Base-by-base conservation (phyloP, 2,329 filamentous ascomycete species). In the Microdochium paspali region DNA sequence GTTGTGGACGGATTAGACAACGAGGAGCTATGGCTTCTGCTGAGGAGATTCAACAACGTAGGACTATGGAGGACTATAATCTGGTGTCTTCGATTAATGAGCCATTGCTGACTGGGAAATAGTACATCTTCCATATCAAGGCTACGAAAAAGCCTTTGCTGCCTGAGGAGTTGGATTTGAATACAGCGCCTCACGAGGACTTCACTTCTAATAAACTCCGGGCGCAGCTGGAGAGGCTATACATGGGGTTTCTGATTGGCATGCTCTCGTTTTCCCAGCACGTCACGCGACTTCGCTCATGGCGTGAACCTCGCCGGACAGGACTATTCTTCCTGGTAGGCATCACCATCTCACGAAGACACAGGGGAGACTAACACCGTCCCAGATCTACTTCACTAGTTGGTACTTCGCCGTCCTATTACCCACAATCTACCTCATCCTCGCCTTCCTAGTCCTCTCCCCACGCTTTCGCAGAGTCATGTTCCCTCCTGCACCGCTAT, bases 11-110 rank as follows among this genome's bases (percentile, higher is more conserved):
- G 48, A 10, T 21, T 48, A 10, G 28, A 49, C 23, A 50, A 50
- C 35, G 48, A 83, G 43, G 77, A 82, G 46, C 58, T 83, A 2
- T 84, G 79, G 77, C 66, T 79, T 49, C 62, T 82, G 20, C 65
- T 82, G 39, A 66, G 80, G 46, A 66, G 80, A 12, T 82, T 84
- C 57, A 80, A 84, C 56, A 82, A 82, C 68, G 78, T 78, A 53
- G 23, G 55, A 18, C 12, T 23, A 18, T n/a, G n/a, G n/a, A n/a
- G 23, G 12, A 21, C 24, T 30, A 26, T 18, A n/a, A n/a, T 18
- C 18, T 28, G 24, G 12, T 7, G 6, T 31, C 13, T 10, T 28
- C 12, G 20, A 4, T 5, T 18, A 30, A 6, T 3, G 2, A 10
- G 5, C 10, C 13, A 24, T 20, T 13, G 2, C n/a, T 15, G 3